Evolutionary conservation across 352 stramenopile genomes (phyloP).

Genomic region (Phytophthora cactorum): DNA sequence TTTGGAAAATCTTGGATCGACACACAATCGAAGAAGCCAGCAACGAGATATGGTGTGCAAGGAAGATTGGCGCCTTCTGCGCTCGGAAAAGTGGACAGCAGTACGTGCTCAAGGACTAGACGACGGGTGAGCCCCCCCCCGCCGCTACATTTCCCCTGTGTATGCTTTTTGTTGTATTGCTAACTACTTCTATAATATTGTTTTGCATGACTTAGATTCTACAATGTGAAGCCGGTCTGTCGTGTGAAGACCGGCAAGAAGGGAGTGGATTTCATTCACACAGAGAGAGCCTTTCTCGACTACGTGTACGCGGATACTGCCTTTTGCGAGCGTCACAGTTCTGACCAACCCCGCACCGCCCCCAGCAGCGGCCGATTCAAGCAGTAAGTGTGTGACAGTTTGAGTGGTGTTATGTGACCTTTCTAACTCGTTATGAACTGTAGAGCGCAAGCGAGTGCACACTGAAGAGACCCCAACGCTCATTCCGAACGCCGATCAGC

Average conservation of each 20-base stretch:
- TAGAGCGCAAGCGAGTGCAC: neutral
- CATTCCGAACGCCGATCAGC: too few relatives aligned
- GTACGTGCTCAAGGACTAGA: neutral
- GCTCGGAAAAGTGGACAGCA: neutral
- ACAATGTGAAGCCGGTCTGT: neutral
- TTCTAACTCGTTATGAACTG: neutral
- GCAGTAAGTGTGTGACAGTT: neutral
- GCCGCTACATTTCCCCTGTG: neutral
- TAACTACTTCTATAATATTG: neutral
- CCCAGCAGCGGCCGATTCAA: neutral
- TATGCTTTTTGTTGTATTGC: neutral
- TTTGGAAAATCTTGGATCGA: neutral
- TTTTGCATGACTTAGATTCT: neutral
- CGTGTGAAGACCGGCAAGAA: neutral
- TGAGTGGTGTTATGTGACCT: neutral
- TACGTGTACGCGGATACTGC: neutral
- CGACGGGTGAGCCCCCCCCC: neutral
- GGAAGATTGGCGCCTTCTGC: constrained; percentile 2
- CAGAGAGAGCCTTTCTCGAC: neutral
- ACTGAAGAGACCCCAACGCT: too few relatives aligned
- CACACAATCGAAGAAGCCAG: neutral
- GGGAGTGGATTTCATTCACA: neutral
- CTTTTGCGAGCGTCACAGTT: neutral
- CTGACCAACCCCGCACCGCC: neutral
- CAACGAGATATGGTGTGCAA: neutral